Percentiles rank a stretch among this genome's conserved stretches.
phyloP scores from a whole-genome alignment of 1,284 basidiomycete genomes.

The Sporisorium iseilematis-ciliati region DNA sequence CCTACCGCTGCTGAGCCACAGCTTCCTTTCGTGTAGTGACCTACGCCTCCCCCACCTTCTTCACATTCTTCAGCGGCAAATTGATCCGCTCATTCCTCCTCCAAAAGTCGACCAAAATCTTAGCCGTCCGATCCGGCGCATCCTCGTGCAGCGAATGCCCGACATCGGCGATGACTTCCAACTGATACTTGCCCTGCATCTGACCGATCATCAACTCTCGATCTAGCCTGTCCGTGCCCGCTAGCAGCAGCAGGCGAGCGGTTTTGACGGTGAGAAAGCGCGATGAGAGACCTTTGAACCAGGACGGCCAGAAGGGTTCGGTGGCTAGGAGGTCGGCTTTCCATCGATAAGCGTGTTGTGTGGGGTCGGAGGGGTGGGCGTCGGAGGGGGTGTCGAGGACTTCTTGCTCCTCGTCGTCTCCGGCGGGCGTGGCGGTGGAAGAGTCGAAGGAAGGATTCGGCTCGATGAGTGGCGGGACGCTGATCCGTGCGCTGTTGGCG shows the following conservation, averaged over 20 bases:
- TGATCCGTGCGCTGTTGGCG: conserved; percentile 62
- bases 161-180: conserved; percentile 85
- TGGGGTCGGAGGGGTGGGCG: background rate
- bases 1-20: no score
- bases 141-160: conserved; percentile 98
- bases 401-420: conserved; percentile 32
- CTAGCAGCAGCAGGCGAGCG: conserved; percentile 87
- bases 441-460: conserved; percentile 29
- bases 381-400: conserved; percentile 7
- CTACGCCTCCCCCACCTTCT: conserved; percentile 51
- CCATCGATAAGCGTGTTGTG: conserved; percentile 74
- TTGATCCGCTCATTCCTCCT: conserved; percentile 79
- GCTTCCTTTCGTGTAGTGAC: background rate
- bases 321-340: conserved; percentile 85
- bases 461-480: conserved; percentile 62
- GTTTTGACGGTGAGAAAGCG: conserved; percentile 82
- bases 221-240: conserved; percentile 92
- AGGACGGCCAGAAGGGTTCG: conserved; percentile 90
- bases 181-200: conserved; percentile 91
- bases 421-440: background rate
- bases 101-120: conserved; percentile 89
- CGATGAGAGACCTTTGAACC: conserved; percentile 86
- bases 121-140: conserved; percentile 82
- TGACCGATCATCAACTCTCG: conserved; percentile 96
- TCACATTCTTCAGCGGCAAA: conserved; percentile 42